phyloP scores from a whole-genome alignment of 441 rosid species.

The Breynia disticha region DNA sequence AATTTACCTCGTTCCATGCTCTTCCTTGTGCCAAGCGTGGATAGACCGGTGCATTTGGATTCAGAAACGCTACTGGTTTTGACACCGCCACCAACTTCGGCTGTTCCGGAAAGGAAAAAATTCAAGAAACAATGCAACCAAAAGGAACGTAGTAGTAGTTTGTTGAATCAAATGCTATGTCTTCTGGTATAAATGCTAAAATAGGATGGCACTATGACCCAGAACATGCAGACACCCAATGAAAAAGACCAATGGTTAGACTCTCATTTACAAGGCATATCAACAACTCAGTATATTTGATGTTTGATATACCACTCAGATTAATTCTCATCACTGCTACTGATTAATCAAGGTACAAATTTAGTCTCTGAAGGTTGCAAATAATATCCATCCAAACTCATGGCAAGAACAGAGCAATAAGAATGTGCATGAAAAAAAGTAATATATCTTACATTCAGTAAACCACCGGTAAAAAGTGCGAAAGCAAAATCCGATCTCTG shows the following conservation, averaged over 20 bases:
- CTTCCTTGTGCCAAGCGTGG: constrained; percentile 75
- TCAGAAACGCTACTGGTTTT: constrained; percentile 38
- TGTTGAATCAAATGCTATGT: too few relatives aligned
- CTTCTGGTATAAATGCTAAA: too few relatives aligned
- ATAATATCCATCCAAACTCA: not conserved
- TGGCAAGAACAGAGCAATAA: not conserved
- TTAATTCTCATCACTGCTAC: too few relatives aligned
- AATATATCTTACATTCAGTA: constrained; percentile 39
- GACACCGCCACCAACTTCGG: constrained; percentile 75
- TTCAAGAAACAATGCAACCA: constrained; percentile 5
- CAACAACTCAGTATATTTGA: too few relatives aligned
- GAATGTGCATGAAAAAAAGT: not conserved
- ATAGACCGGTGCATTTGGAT: constrained; percentile 72
- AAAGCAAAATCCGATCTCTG: constrained; percentile 73
- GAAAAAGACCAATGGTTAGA: too few relatives aligned
- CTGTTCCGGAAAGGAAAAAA: constrained; percentile 22
- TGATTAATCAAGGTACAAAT: too few relatives aligned
- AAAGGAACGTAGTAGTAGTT: too few relatives aligned
- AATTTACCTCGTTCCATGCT: constrained; percentile 69
- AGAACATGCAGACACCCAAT: too few relatives aligned
- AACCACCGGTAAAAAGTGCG: constrained; percentile 52
- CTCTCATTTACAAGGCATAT: too few relatives aligned
- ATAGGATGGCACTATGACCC: too few relatives aligned
- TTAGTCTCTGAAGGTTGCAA: too few relatives aligned
- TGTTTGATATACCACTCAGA: too few relatives aligned